phyloP scores from a whole-genome alignment of 169 alveolate genomes.

The Cryptosporidium xiaoi region DNA sequence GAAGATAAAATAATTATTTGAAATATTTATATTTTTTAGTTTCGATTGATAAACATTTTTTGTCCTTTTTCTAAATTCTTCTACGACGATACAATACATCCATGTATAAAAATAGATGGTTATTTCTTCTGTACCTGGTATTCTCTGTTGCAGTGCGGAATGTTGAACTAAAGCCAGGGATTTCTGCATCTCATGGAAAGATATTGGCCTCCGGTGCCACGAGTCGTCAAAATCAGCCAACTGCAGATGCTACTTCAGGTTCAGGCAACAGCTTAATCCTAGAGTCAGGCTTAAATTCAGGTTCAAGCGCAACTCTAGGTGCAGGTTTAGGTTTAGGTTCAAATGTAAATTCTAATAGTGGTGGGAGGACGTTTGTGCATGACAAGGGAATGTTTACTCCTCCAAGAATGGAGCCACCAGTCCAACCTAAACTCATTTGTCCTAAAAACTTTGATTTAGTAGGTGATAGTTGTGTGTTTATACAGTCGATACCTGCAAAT shows the following conservation, averaged over 20 bases:
- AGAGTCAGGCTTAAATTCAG: neutral
- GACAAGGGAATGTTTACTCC: constrained; percentile 11
- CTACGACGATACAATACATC: neutral
- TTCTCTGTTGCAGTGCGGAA: neutral
- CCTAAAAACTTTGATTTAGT: constrained; percentile 61
- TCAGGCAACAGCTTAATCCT: neutral
- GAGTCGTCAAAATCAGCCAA: neutral
- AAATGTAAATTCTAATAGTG: neutral
- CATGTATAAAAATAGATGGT: constrained; percentile 47
- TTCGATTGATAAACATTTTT: neutral
- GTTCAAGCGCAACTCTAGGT: no score
- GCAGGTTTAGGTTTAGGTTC: neutral
- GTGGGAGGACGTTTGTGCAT: constrained; percentile 68
- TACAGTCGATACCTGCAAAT: constrained; percentile 59
- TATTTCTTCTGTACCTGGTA: neutral
- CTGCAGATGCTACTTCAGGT: no score
- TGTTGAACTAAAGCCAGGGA: constrained; percentile 54
- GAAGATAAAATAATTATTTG: neutral
- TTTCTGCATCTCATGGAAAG: constrained; percentile 60
- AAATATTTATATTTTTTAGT: constrained; percentile 4
- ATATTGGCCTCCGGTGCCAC: constrained; percentile 12
- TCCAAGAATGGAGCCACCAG: constrained; percentile 42
- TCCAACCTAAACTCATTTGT: constrained; percentile 44
- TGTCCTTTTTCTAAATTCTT: no score
- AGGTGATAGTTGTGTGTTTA: constrained; percentile 30